These are phyloP conservation scores for Fusarium sp. DNA, from an alignment of 2,329 filamentous ascomycete genomes.

Conservation along the genomic window DNA sequence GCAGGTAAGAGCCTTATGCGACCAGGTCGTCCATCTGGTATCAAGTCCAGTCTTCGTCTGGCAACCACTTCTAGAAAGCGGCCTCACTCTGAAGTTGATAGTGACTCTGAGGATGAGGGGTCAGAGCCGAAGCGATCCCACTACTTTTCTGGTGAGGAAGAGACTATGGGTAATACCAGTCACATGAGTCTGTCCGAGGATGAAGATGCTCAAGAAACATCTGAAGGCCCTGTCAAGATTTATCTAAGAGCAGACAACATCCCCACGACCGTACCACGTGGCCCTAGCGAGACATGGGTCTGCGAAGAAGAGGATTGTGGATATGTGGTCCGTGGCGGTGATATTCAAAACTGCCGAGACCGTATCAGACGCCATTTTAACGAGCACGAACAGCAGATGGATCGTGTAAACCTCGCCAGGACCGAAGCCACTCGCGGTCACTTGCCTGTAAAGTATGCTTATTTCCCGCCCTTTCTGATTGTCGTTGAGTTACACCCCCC, in stretches of 20 bases:
- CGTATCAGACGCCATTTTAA: constrained; percentile 70
- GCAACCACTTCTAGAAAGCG: constrained; percentile 58
- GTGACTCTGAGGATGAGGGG: constrained; percentile 51
- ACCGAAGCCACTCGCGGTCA: constrained; percentile 65
- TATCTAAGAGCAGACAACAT: constrained; percentile 61
- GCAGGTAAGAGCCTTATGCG: constrained; percentile 49
- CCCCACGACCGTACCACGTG: constrained; percentile 61
- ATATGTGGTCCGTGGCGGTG: constrained; percentile 72
- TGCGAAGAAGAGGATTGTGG: constrained; percentile 73
- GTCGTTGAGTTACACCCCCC: constrained; percentile 41
- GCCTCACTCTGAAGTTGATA: constrained; percentile 51
- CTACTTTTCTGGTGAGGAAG: constrained; percentile 47
- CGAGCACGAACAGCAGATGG: constrained; percentile 66
- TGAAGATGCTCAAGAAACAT: constrained; percentile 19
- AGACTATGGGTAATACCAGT: constrained; percentile 47
- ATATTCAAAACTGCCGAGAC: constrained; percentile 63
- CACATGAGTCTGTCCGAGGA: constrained; percentile 37
- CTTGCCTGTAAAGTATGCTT: constrained; percentile 66
- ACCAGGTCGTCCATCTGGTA: constrained; percentile 54
- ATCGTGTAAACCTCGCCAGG: constrained; percentile 63
- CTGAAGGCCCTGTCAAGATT: constrained; percentile 51
- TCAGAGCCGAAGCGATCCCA: constrained; percentile 51
- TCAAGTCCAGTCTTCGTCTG: constrained; percentile 58
- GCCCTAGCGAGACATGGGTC: constrained; percentile 71
- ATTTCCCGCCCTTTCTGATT: constrained; percentile 50